These are phyloP conservation scores for Fusarium avenaceum DNA, from an alignment of 2,329 filamentous ascomycete genomes.

Conservation along the genomic window DNA sequence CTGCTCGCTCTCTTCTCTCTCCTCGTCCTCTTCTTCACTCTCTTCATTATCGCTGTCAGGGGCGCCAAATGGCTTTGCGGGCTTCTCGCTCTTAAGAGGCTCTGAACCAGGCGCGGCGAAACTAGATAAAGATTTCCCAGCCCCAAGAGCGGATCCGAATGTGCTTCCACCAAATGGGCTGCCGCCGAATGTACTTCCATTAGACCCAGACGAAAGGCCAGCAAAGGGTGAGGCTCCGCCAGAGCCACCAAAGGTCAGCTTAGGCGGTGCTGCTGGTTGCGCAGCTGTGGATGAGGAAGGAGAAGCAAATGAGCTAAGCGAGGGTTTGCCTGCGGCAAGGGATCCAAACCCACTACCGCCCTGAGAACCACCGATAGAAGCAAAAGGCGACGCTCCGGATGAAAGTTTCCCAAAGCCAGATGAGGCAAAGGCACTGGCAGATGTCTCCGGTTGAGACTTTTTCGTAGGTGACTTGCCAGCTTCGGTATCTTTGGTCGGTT, in stretches of 20 bases:
- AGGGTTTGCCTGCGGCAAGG: constrained; percentile 52
- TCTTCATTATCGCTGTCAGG: constrained; percentile 75
- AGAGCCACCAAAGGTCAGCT: constrained; percentile 63
- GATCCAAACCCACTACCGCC: constrained; percentile 65
- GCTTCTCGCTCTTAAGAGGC: constrained; percentile 68
- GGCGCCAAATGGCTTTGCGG: constrained; percentile 81
- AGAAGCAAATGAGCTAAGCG: constrained; percentile 54
- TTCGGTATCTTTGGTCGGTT: constrained; percentile 43
- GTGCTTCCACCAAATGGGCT: constrained; percentile 56
- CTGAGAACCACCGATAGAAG: constrained; percentile 63
- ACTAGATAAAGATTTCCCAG: constrained; percentile 67
- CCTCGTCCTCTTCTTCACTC: constrained; percentile 55
- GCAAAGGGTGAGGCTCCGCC: constrained; percentile 63
- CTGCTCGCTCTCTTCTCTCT: constrained; percentile 59
- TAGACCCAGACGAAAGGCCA: constrained; percentile 56
- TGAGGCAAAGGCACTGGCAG: constrained; percentile 73
- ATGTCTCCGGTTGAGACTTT: constrained; percentile 57
- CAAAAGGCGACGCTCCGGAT: constrained; percentile 74
- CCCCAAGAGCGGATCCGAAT: constrained; percentile 56
- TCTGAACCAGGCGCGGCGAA: constrained; percentile 75
- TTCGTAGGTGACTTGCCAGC: constrained; percentile 45
- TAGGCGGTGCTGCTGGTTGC: constrained; percentile 56
- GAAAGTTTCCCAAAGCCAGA: constrained; percentile 78
- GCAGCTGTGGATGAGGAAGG: constrained; percentile 42
- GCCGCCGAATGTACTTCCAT: constrained; percentile 59